Evolutionary conservation across 2,329 filamentous ascomycete species (phyloP), one percentile per base, ranked within the genome.

Genomic region (Phyllosticta citrichinensis): DNA sequence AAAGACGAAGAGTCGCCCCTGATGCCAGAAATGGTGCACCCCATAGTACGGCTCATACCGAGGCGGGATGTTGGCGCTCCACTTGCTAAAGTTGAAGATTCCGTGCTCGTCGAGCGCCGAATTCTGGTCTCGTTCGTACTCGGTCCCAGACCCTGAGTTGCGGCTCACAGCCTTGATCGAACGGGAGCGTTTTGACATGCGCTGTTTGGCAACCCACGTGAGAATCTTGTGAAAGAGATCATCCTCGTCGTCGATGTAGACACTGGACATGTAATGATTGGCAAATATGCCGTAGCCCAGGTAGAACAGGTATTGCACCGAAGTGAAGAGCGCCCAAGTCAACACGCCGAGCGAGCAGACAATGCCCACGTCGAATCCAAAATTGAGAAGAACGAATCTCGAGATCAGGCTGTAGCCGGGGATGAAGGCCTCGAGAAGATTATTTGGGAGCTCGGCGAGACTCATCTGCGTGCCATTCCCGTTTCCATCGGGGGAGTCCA

Each of bases 21-120:
- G 68, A 61, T 76, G 72, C 63, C 70, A 76, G 65, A 82, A 77
- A 47, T 65, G 69, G 62, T 80, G 73, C 27, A 67, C 67, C 1
- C 79, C 79, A 57, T 76, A 77, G 62, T 79, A 77, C 0, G 79
- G 79, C 62, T 80, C 77, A 61, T 78, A 82, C 2, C 73, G 71
- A 1, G 77, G 78, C 1, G 80, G 80, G 2, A 76, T 72, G 5
- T 75, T 75, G 35, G 77, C 75, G 11, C 73, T 72, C 75, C 77
- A 80, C 62, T 77, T 77, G 62, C 75, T 76, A 65, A 77, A 80
- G 64, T 81, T 78, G 67, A 81, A 78, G 55, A 80, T 73, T 2
- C 74, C 75, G 11, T 72, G 67, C 19, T 75, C 71, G 53, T 73
- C 72, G 5, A 76, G 57, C 5, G 73, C 69, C n/a, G 74, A 70